Conservation (phyloP, 1,284 basidiomycete genomes). For the Cryptococcus wingfieldii region DNA sequence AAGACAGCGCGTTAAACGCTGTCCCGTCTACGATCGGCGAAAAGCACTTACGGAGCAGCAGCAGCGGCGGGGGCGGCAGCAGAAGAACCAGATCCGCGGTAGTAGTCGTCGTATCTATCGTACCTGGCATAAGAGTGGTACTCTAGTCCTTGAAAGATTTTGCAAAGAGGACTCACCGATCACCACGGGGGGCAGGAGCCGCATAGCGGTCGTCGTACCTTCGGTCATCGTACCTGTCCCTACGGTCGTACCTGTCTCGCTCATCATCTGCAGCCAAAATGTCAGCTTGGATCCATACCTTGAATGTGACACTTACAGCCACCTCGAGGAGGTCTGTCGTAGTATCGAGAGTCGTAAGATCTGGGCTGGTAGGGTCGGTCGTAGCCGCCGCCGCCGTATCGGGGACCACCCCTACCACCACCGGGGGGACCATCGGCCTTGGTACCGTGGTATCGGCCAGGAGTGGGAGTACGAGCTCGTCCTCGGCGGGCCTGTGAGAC, state of each 20-base stretch:
- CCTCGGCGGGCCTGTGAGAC: slow-evolving; percentile 74
- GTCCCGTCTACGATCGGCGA: slow-evolving; percentile 7
- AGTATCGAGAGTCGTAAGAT: slow-evolving; percentile 47
- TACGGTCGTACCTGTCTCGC: slow-evolving; percentile 54
- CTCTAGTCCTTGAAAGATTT: not conserved
- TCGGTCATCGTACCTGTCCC: slow-evolving; percentile 48
- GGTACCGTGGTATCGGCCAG: slow-evolving; percentile 74
- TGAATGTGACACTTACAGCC: slow-evolving; percentile 19
- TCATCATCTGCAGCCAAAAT: slow-evolving; percentile 32
- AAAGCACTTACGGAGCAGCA: slow-evolving; percentile 27
- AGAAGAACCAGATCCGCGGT: slow-evolving; percentile 13
- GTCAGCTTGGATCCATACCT: not conserved
- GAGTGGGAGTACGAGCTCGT: slow-evolving; percentile 90
- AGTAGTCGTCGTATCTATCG: slow-evolving; percentile 25
- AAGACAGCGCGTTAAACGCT: slow-evolving; percentile 9
- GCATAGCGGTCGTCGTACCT: slow-evolving; percentile 46
- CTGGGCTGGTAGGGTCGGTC: slow-evolving; percentile 48
- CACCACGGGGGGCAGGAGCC: not conserved
- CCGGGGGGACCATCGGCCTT: slow-evolving; percentile 30
- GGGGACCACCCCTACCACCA: slow-evolving; percentile 57
- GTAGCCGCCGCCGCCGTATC: slow-evolving; percentile 52
- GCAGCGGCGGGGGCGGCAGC: too few species aligned
- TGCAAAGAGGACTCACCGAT: slow-evolving; percentile 1
- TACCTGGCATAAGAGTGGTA: slow-evolving; percentile 9
- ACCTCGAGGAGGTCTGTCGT: slow-evolving; percentile 28